Evolutionary conservation across 495 filamentous ascomycete species (phyloP).

Genomic region (Penicillium chermesinum): DNA sequence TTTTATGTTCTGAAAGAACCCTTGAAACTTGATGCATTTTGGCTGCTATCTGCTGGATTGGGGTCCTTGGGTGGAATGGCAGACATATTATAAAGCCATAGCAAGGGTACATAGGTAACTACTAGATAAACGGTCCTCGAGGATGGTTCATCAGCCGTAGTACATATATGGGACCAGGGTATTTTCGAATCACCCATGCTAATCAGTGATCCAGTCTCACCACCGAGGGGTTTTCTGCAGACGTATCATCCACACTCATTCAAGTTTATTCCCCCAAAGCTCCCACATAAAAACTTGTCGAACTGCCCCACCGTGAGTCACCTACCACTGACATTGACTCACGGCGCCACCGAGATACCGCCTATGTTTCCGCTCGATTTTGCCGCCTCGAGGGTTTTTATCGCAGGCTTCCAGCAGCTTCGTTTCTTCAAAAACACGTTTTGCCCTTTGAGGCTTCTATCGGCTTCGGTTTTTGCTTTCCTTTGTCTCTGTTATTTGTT

Average conservation of each 20-base stretch:
- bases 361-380: constrained; percentile 14
- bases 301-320: constrained; percentile 8
- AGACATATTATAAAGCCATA: too few relatives aligned
- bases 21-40: too few relatives aligned
- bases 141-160: too few relatives aligned
- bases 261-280: neutral
- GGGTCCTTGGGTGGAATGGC: too few relatives aligned
- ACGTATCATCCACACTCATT: neutral
- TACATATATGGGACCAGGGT: too few relatives aligned
- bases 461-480: constrained; percentile 5
- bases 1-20: too few relatives aligned
- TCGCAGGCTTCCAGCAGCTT: constrained; percentile 13
- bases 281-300: neutral
- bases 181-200: too few relatives aligned
- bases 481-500: neutral
- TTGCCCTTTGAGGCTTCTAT: constrained; percentile 6
- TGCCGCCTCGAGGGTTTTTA: constrained; percentile 19
- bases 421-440: constrained; percentile 3
- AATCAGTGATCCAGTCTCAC: too few relatives aligned
- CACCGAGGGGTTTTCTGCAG: too few relatives aligned
- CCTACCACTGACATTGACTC: constrained; percentile 7
- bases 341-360: constrained; percentile 10
- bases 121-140: too few relatives aligned
- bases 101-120: too few relatives aligned
- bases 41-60: too few relatives aligned